phyloP scores from a whole-genome alignment of 2,329 filamentous ascomycete species.

The Dactylellina sp. region DNA sequence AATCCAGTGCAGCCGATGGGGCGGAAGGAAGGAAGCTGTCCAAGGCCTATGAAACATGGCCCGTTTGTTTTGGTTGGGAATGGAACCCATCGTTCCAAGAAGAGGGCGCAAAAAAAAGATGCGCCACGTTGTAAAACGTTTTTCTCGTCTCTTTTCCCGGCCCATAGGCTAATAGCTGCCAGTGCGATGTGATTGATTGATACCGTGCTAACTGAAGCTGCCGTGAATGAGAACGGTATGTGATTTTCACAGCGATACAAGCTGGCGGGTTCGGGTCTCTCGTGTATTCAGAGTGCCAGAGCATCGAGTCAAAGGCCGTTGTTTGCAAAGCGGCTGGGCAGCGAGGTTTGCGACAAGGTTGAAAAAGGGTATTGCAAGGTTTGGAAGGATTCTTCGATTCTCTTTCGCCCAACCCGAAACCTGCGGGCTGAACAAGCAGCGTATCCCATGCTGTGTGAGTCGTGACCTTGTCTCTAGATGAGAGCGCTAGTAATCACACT shows the following conservation, averaged over 20 bases:
- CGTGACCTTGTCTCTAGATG: slow-evolving; percentile 26
- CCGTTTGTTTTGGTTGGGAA: slow-evolving; percentile 52
- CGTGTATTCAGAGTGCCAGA: too few relatives aligned
- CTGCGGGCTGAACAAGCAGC: slow-evolving; percentile 16
- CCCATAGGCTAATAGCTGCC: slow-evolving; percentile 42
- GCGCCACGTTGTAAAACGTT: slow-evolving; percentile 57
- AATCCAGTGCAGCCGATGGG: slow-evolving; percentile 49
- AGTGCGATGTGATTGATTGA: slow-evolving; percentile 35
- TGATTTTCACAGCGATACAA: slow-evolving; percentile 4
- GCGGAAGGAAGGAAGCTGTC: slow-evolving; percentile 14
- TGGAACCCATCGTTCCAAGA: slow-evolving; percentile 26
- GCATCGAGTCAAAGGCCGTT: too few relatives aligned
- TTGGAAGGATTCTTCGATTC: slow-evolving; percentile 33
- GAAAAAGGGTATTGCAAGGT: slow-evolving; percentile 16
- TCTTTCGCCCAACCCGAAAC: slow-evolving; percentile 30
- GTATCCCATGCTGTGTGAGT: slow-evolving; percentile 42
- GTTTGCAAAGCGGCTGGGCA: slow-evolving; percentile 48
- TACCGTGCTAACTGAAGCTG: too few relatives aligned
- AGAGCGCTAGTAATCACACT: slow-evolving; percentile 30
- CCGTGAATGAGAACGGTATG: not conserved
- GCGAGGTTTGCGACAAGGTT: slow-evolving; percentile 30
- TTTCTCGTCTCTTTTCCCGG: slow-evolving; percentile 47
- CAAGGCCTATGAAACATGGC: slow-evolving; percentile 38
- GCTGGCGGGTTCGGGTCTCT: too few relatives aligned
- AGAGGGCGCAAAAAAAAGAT: slow-evolving; percentile 6